Base-by-base conservation (phyloP, 805 yeast genomes). In the Sugiyamaella mastotermitis region DNA sequence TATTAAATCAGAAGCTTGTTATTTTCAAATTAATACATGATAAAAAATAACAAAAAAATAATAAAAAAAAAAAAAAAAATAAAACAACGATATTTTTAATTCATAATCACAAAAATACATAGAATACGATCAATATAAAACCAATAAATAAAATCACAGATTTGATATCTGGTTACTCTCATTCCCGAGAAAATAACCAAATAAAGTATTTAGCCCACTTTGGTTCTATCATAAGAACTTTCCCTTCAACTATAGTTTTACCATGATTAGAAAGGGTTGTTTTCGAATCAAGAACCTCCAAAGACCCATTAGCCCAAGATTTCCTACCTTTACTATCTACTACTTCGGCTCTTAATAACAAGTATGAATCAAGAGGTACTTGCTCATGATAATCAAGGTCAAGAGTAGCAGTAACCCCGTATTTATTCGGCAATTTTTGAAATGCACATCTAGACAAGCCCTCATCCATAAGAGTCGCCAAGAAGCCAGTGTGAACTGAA, bases 361-460 rank as follows among this genome's bases (percentile, higher is more conserved):
- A 71, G 1, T 79, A 75, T 11, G 80, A 66, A 42, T 76, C 70
- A 0, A 80, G 78, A 1, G 68, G 69, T 0, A 71, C 70, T 33
- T 71, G 74, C 13, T 42, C 34, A 14, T 35, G 33, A 46, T 69
- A 71, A 32, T 81, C 68, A 4, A 87, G 65, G 3, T 72, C 61
- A 25, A 88, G 64, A 31, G 70, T 71, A 0, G 94, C 97, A 1
- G 97, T 88, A 15, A 87, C 94, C 8, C 96, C 97, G 41, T 79
- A 67, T 40, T 76, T 73, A 38, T 77, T 72, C 0, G 96, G 96
- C 16, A 87, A 62, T 22, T 66, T 57, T 2, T 83, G 76, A 55
- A 87, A 86, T 18, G 95, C 95, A 49, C 90, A 79, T 6, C 53
- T 42, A 4, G 60, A 58, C 18, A 90, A 62, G 0, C 82, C 80